Conservation (phyloP, 331 rosid species). For the Rosa hybrid region DNA sequence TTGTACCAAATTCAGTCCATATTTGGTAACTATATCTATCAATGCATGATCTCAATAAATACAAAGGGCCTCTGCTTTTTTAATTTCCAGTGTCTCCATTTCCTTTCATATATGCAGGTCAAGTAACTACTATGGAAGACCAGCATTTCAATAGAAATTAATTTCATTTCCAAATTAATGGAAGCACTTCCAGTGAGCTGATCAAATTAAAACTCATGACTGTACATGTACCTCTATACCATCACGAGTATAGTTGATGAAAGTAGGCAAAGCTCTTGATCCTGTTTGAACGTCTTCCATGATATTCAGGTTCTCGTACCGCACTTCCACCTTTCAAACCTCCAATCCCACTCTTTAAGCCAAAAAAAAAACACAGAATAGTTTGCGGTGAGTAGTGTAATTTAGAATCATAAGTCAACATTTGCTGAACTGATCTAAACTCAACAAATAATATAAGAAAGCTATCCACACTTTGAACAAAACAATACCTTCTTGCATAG, state of each 20-base stretch:
- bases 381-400: no score
- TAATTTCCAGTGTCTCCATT: neutral
- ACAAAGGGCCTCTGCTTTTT: neutral
- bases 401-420: no score
- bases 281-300: constrained; percentile 66
- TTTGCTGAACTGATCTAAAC: neutral
- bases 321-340: constrained; percentile 65
- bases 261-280: constrained; percentile 76
- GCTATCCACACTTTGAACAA: constrained; percentile 1
- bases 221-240: constrained; percentile 50
- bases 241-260: constrained; percentile 50
- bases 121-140: neutral
- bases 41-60: neutral
- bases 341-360: constrained; percentile 60
- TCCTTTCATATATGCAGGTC: neutral
- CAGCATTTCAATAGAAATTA: neutral
- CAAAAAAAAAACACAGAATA: neutral
- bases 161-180: neutral
- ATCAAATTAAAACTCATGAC: neutral
- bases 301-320: constrained; percentile 54
- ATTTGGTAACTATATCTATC: neutral
- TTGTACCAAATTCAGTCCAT: neutral
- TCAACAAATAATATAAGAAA: constrained; percentile 12
- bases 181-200: neutral
- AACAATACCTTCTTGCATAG: constrained; percentile 81